A percentile compares a stretch with the other conserved stretches of the same genome.
These are phyloP conservation scores for Pistacia atlantica DNA, from an alignment of 345 rosid species.

Conservation along the genomic window DNA sequence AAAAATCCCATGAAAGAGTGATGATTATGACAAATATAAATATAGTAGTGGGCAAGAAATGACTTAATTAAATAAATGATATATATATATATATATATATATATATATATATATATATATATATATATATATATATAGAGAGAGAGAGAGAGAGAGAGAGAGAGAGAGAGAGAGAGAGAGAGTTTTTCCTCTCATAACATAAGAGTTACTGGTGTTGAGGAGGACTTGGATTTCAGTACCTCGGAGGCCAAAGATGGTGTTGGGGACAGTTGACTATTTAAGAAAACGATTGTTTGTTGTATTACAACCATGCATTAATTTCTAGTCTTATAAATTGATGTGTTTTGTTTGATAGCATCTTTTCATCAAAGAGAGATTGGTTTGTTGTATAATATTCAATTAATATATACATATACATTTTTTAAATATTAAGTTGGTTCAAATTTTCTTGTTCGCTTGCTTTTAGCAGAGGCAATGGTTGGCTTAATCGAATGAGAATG, in stretches of 20 bases:
- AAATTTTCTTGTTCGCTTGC: conserved; percentile 17
- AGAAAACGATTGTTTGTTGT: conserved; percentile 32
- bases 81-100: no score
- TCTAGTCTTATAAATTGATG: not conserved
- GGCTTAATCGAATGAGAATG: conserved; percentile 7
- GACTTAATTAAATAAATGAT: not conserved
- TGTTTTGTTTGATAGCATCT: conserved; percentile 12
- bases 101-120: no score
- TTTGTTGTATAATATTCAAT: not conserved
- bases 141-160: no score
- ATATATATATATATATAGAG: no score
- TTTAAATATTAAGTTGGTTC: conserved; percentile 7
- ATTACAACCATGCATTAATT: conserved; percentile 2
- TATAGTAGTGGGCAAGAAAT: not conserved
- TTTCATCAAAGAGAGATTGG: conserved; percentile 9
- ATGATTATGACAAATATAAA: not conserved
- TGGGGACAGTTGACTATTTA: conserved; percentile 28
- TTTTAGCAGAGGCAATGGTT: not conserved
- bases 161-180: not conserved
- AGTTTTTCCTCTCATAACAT: not conserved
- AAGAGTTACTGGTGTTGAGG: not conserved
- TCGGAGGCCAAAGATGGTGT: not conserved
- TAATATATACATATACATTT: not conserved
- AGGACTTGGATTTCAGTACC: conserved; percentile 23
- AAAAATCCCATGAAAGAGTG: not conserved